Percentiles rank a stretch among this genome's conserved stretches.
phyloP scores from a whole-genome alignment of 495 filamentous ascomycete species.

The Chlorociboria aeruginascens region DNA sequence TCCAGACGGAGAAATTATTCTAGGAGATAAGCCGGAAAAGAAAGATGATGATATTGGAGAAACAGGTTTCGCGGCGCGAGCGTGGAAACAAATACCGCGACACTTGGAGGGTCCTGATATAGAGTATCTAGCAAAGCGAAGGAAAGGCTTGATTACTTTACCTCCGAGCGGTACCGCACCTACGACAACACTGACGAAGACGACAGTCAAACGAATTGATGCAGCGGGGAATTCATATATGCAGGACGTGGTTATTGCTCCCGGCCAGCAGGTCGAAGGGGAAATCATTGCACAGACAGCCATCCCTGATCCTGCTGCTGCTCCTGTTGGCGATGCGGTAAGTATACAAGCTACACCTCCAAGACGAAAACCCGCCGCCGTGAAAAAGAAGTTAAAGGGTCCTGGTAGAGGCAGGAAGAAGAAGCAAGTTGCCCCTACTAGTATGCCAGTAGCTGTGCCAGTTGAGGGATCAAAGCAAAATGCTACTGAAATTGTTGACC shows the following conservation, averaged over 20 bases:
- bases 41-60: slow-evolving; percentile 36
- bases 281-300: slow-evolving; percentile 54
- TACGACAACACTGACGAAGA: slow-evolving; percentile 48
- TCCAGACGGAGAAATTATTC: slow-evolving; percentile 31
- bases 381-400: slow-evolving; percentile 59
- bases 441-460: slow-evolving; percentile 10
- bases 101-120: slow-evolving; percentile 62
- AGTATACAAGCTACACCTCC: slow-evolving; percentile 21
- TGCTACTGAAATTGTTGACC: slow-evolving; percentile 24
- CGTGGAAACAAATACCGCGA: slow-evolving; percentile 70
- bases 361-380: slow-evolving; percentile 54
- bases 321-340: background rate
- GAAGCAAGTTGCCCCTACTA: slow-evolving; percentile 33
- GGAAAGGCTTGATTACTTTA: slow-evolving; percentile 49
- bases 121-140: slow-evolving; percentile 78
- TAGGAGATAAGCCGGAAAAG: slow-evolving; percentile 29
- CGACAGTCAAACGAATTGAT: slow-evolving; percentile 66
- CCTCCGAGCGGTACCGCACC: slow-evolving; percentile 24
- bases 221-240: slow-evolving; percentile 67
- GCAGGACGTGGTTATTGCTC: slow-evolving; percentile 67
- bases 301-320: slow-evolving; percentile 27
- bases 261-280: slow-evolving; percentile 71
- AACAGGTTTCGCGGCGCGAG: slow-evolving; percentile 57
- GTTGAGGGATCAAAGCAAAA: slow-evolving; percentile 13
- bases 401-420: slow-evolving; percentile 56